A percentile compares a stretch with the other conserved stretches of the same genome.
Conservation (phyloP, 768 basidiomycete species). For the Naematelia aurantialba region DNA sequence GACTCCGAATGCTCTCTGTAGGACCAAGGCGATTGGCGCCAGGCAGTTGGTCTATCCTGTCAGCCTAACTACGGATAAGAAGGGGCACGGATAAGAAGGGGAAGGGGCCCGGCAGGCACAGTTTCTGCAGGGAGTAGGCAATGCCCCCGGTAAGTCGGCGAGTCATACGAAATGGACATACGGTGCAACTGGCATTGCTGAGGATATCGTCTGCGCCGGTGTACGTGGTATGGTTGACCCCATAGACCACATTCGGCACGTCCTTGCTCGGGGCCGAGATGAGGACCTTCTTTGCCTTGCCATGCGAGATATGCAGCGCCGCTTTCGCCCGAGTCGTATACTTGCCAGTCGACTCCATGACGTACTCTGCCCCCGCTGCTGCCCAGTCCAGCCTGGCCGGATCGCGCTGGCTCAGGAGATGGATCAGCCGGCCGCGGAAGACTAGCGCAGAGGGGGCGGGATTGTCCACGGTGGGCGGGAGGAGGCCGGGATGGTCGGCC, state of each 20-base stretch:
- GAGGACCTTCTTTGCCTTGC: constrained; percentile 48
- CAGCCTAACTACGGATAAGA: neutral
- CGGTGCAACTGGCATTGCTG: constrained; percentile 50
- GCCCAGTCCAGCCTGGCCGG: constrained; percentile 45
- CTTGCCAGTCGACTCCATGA: constrained; percentile 50
- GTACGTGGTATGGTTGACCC: constrained; percentile 47
- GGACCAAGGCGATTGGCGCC: constrained; percentile 48
- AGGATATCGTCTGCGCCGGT: constrained; percentile 35
- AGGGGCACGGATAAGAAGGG: neutral
- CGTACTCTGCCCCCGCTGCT: constrained; percentile 43
- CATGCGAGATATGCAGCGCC: constrained; percentile 37
- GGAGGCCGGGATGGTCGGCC: constrained; percentile 23
- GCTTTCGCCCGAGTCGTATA: constrained; percentile 41
- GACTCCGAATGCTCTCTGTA: constrained; percentile 48
- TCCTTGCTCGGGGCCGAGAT: constrained; percentile 49
- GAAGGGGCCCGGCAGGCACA: no score
- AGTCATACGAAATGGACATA: constrained; percentile 15
- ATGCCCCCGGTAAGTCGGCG: no score
- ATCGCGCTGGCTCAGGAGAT: constrained; percentile 45
- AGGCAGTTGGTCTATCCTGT: constrained; percentile 49
- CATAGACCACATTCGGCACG: constrained; percentile 44
- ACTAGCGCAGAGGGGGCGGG: constrained; percentile 30
- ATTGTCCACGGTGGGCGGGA: constrained; percentile 27
- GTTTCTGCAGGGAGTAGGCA: no score
- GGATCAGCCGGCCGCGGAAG: constrained; percentile 36